Base-by-base conservation (phyloP, 2,329 filamentous ascomycete species). In the Apiospora aurea region DNA sequence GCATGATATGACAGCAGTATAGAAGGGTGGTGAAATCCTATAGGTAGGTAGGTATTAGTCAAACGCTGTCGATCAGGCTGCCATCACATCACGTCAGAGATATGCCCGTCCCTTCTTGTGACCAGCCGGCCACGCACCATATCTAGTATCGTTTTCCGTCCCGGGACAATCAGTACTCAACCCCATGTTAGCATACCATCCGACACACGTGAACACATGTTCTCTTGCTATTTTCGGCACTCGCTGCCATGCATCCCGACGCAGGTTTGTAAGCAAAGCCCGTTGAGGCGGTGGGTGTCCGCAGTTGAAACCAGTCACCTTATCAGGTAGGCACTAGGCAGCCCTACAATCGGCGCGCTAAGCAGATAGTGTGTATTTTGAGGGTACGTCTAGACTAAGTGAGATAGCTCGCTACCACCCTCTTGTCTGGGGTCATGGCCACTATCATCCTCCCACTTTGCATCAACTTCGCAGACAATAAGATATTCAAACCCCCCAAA, bases 11-110 rank as follows among this genome's bases (percentile, higher is more conserved):
- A 61, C 53, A 21, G 53, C 53, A 8, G 34, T 41, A 64, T 64
- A 34, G 34, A 38, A 5, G 7, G 4, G 34, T 2, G 34, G 34
- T 38, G 21, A 64, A 38, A 61, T 57, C 14, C 26, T 57, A 57
- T 57, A 57, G 26, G 26, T 21, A 57, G 26, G 26, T 21, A 26
- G 8, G 8, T 26, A 11, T 51, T n/a, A 53, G n/a, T 24, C 34
- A 26, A 57, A 29, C 6, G 26, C 21, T 34, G 26, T 34, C 53
- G 53, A 61, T 61, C 26, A 18, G 26, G 53, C 34, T 61, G 26
- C 57, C 57, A 64, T 41, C 57, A 64, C 57, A 64, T 41, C 57
- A 64, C 57, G 18, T 64, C 57, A 64, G 57, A 64, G 57, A 18
- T 41, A 34, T 64, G 18, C 57, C 18, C 2, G 18, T 7, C 34